Conservation (phyloP, 1,284 basidiomycete genomes). For the Puccinia novopanici region DNA sequence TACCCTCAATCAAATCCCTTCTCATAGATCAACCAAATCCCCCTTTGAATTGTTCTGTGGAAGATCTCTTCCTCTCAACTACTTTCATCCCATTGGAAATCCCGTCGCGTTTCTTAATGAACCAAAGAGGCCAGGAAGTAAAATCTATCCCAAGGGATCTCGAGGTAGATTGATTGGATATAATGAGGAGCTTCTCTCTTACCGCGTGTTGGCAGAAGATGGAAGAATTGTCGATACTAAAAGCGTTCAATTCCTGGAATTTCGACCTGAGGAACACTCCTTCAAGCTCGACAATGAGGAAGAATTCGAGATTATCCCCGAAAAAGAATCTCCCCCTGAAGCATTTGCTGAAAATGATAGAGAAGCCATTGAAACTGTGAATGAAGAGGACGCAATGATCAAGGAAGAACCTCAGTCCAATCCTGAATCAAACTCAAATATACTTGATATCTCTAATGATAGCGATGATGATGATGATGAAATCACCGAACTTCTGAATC, state of each 20-base stretch:
- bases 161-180: not conserved
- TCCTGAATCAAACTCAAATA: too few species aligned
- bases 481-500: too few species aligned
- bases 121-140: not conserved
- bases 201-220: not conserved
- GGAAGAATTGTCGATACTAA: slow-evolving; percentile 1
- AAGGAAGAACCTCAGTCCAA: too few species aligned
- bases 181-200: not conserved
- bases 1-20: too few species aligned
- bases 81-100: too few species aligned
- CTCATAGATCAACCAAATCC: not conserved
- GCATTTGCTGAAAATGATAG: not conserved
- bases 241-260: not conserved
- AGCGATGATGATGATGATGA: too few species aligned
- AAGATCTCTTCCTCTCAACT: too few species aligned
- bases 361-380: not conserved
- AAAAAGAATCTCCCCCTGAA: not conserved
- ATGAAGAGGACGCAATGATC: not conserved
- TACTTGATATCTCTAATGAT: too few species aligned
- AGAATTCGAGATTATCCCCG: not conserved
- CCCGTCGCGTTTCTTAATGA: too few species aligned
- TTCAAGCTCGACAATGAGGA: not conserved
- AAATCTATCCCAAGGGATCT: not conserved
- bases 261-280: not conserved
- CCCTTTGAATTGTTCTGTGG: not conserved